Conservation (phyloP, 73 alveolate species). For the Stentor coeruleus region DNA sequence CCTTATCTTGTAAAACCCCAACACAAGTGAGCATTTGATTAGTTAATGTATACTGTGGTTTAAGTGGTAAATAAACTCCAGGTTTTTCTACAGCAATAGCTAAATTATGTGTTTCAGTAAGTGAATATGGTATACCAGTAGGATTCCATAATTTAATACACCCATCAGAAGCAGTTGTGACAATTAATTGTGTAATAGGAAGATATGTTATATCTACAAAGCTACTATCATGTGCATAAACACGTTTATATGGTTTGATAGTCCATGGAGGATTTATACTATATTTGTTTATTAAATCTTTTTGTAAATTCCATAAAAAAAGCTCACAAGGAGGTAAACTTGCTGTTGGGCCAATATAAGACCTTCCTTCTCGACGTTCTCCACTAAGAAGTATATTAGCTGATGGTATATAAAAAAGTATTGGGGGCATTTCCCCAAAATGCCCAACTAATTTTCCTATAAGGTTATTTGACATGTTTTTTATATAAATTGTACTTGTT, state of each 20-base stretch:
- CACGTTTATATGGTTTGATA: conserved; percentile 31
- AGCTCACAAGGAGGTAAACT: conserved; percentile 30
- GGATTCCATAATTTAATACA: conserved; percentile 52
- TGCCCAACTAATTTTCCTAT: conserved; percentile 10
- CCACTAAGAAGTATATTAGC: not conserved
- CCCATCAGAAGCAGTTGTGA: conserved; percentile 33
- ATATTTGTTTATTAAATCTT: conserved; percentile 52
- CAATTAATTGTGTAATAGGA: conserved; percentile 32
- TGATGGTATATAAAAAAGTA: not conserved
- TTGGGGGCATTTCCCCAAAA: not conserved
- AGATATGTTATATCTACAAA: conserved; percentile 41
- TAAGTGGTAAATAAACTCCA: conserved; percentile 44
- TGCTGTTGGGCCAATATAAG: not conserved
- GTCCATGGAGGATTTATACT: conserved; percentile 54
- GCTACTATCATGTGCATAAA: conserved; percentile 45
- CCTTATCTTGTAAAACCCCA: not conserved
- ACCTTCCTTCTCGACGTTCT: conserved; percentile 1
- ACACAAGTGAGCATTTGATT: conserved; percentile 19
- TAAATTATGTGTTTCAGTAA: conserved; percentile 46
- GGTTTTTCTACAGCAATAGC: conserved; percentile 46
- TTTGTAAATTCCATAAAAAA: conserved; percentile 47
- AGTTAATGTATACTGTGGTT: conserved; percentile 30
- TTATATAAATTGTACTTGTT: not conserved
- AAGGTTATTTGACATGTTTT: not conserved
- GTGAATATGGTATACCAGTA: conserved; percentile 21